Conservation (phyloP, 805 yeast species). For the Danielia reshetovae region DNA sequence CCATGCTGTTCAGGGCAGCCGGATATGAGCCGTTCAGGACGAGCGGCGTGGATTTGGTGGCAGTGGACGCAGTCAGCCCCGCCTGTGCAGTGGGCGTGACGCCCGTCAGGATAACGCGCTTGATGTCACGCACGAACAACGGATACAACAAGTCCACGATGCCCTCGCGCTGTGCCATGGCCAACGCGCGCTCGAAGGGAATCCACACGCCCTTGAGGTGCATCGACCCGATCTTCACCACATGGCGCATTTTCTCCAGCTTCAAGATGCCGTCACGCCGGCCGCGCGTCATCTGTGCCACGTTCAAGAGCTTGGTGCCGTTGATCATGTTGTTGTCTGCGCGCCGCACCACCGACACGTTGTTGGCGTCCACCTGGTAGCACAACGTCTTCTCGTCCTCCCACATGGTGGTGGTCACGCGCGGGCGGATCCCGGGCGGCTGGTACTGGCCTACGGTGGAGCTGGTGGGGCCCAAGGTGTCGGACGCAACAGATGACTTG, state of each 20-base stretch:
- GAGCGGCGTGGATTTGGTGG: constrained; percentile 5
- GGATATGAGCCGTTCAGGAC: constrained; percentile 3
- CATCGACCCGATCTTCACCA: constrained; percentile 83
- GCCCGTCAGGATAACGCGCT: constrained; percentile 46
- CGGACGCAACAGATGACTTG: constrained; percentile 13
- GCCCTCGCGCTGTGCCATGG: constrained; percentile 78
- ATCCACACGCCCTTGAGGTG: constrained; percentile 89
- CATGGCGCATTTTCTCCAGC: constrained; percentile 72
- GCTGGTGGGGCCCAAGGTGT: constrained; percentile 14
- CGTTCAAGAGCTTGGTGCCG: constrained; percentile 79
- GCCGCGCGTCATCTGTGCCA: constrained; percentile 85
- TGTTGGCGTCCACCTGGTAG: constrained; percentile 81
- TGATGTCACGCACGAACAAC: constrained; percentile 61
- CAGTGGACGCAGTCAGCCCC: constrained; percentile 1
- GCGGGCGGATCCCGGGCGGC: constrained; percentile 49
- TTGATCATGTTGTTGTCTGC: constrained; percentile 84
- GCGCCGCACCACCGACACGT: constrained; percentile 75
- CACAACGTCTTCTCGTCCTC: constrained; percentile 83
- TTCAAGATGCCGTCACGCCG: constrained; percentile 81
- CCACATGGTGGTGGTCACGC: constrained; percentile 86
- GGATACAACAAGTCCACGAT: constrained; percentile 35
- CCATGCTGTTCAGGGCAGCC: constrained; percentile 4
- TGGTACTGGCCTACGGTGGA: constrained; percentile 43
- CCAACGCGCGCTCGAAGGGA: constrained; percentile 77
- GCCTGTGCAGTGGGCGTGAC: constrained; percentile 31